These are phyloP conservation scores for Delonix regia DNA, from an alignment of 306 rosid genomes.

Conservation along the genomic window DNA sequence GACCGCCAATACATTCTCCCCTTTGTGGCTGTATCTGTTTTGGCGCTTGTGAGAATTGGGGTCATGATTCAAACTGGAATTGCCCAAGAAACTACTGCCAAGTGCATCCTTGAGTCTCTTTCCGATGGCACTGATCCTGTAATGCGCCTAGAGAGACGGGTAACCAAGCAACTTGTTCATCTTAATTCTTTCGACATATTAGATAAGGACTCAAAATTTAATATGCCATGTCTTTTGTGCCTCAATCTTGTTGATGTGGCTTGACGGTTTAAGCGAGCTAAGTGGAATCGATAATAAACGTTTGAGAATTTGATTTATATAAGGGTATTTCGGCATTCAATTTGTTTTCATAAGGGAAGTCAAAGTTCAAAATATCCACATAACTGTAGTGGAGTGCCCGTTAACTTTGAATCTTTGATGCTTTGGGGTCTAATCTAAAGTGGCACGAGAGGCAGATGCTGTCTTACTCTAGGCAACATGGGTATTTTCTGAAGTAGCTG, in stretches of 20 bases:
- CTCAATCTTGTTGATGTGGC: background rate
- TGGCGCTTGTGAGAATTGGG: slow-evolving; percentile 48
- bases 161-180: slow-evolving; percentile 2
- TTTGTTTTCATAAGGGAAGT: background rate
- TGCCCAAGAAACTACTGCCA: slow-evolving; percentile 71
- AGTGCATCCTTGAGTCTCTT: slow-evolving; percentile 48
- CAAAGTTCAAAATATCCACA: background rate
- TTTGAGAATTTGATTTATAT: background rate
- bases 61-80: slow-evolving; percentile 60
- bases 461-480: background rate
- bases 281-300: background rate
- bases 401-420: background rate
- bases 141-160: slow-evolving; percentile 64
- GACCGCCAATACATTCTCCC: slow-evolving; percentile 40
- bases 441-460: background rate
- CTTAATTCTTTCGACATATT: background rate
- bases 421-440: background rate
- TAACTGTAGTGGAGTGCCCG: background rate
- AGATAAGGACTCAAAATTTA: background rate
- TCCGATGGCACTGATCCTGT: slow-evolving; percentile 39
- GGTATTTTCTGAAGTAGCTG: background rate
- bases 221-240: background rate
- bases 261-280: background rate
- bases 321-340: background rate
- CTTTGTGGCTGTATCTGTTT: slow-evolving; percentile 37